phyloP scores from a whole-genome alignment of 2,329 filamentous ascomycete species.

The Exophiala xenobiotica region DNA sequence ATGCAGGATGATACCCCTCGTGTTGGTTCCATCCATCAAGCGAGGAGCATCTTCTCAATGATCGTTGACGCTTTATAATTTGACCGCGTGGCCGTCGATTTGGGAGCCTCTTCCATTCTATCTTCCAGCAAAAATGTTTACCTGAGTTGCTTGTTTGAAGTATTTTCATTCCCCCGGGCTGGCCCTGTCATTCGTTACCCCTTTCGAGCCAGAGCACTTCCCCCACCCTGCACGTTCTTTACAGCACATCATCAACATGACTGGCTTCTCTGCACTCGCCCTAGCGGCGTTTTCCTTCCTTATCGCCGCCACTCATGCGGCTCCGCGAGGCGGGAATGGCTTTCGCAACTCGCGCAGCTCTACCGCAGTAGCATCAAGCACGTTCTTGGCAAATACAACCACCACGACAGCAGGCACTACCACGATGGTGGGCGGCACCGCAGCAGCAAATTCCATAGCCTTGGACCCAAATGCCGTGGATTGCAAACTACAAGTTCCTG shows the following conservation, averaged over 20 bases:
- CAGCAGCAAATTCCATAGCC: background rate
- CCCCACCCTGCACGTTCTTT: background rate
- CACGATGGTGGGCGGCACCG: background rate
- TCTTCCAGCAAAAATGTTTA: background rate
- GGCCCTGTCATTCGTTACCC: background rate
- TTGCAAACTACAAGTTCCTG: background rate
- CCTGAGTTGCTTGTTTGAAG: background rate
- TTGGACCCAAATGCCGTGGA: background rate
- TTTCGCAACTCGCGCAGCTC: background rate
- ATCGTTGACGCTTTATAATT: background rate
- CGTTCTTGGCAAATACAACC: background rate
- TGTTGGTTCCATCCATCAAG: background rate
- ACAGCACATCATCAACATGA: background rate
- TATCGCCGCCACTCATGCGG: background rate
- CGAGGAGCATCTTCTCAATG: background rate
- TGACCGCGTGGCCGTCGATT: background rate
- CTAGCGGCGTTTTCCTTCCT: background rate
- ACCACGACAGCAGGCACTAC: background rate
- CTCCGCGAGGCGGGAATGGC: background rate
- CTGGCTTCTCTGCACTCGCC: background rate
- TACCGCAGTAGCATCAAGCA: background rate
- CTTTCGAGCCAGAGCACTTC: background rate
- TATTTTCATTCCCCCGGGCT: background rate
- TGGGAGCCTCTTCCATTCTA: background rate
- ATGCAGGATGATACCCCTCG: background rate